Conservation (phyloP, 2,329 filamentous ascomycete species). For the Diatrype stigma region DNA sequence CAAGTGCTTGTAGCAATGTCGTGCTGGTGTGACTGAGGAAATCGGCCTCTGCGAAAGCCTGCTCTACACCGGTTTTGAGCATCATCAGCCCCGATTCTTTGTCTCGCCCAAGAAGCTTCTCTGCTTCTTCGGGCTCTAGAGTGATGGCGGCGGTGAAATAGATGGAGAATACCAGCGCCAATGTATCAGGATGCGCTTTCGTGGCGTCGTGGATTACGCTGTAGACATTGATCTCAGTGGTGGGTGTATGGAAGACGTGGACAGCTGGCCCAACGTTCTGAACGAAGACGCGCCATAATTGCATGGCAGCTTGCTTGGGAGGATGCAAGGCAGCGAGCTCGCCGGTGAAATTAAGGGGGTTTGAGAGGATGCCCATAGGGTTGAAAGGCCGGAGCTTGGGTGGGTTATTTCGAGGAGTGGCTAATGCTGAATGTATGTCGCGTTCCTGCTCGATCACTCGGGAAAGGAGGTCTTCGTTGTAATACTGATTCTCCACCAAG, state of each 20-base stretch:
- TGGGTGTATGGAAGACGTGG: constrained; percentile 27
- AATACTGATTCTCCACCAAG: constrained; percentile 30
- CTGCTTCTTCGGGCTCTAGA: background rate
- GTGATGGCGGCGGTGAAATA: background rate
- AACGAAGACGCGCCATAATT: background rate
- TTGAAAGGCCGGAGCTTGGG: constrained; percentile 19
- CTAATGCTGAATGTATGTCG: constrained; percentile 12
- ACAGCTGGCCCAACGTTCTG: constrained; percentile 21
- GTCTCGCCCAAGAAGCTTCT: background rate
- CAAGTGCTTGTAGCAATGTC: background rate
- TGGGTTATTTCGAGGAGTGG: constrained; percentile 5
- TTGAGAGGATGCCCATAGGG: constrained; percentile 30
- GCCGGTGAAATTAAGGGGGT: constrained; percentile 12
- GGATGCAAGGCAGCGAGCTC: constrained; percentile 19
- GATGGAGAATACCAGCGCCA: constrained; percentile 6
- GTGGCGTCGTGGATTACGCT: constrained; percentile 22
- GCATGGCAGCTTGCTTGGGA: constrained; percentile 16
- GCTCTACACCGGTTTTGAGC: background rate
- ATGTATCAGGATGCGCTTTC: constrained; percentile 14
- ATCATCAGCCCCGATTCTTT: background rate
- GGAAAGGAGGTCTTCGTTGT: constrained; percentile 33
- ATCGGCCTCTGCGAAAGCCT: background rate
- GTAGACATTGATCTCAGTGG: constrained; percentile 22
- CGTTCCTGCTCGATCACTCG: constrained; percentile 27
- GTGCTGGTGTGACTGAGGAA: background rate